Base-by-base conservation (phyloP, 2,329 filamentous ascomycete genomes). In the Domatiomyces catenatus region DNA sequence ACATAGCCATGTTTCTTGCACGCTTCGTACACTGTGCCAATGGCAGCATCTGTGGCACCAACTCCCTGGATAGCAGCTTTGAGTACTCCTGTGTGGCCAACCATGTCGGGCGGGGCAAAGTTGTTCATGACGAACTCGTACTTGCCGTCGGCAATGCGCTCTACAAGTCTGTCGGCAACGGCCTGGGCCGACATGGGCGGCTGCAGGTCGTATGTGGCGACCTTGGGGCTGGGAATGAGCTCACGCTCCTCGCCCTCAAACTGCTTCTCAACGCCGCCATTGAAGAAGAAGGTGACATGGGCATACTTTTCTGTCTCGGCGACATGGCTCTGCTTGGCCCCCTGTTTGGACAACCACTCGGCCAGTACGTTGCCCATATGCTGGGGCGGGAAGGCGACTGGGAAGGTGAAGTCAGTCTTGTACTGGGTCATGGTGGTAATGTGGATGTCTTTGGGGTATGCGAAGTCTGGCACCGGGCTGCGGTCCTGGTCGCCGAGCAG, bases 71-170 rank as follows among this genome's bases (percentile, higher is more conserved):
- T 82, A 51, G 92, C 92, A 26, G 92, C 90, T 62, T 96, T 83
- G 71, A 96, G 96, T 54, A 94, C 88, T 65, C 92, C 92, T 8
- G 92, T 98, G 74, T 98, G 92, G 60, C 92, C 92, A 58, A 98
- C 92, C 92, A 98, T 98, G 72, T 98, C 92, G 17, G 92, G 92
- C 43, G 92, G 92, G 43, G 92, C 92, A 70, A 98, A 96, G 80
- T 98, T 98, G 81, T 96, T 95, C 92, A 98, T 98, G 69, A 98
- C 76, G 65, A 98, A 96, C 64, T 92, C 88, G 71, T 89, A 95
- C 65, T 85, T 81, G 64, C 83, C 80, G 68, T 93, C 86, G 22
- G 69, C 78, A 58, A 98, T 83, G 52, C 89, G 82, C 75, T 95
- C 92, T 67, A 74, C 79, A 53, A 94, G 84, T 73, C 94, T 90